phyloP scores from a whole-genome alignment of 495 filamentous ascomycete genomes.

The Neurospora sp. region DNA sequence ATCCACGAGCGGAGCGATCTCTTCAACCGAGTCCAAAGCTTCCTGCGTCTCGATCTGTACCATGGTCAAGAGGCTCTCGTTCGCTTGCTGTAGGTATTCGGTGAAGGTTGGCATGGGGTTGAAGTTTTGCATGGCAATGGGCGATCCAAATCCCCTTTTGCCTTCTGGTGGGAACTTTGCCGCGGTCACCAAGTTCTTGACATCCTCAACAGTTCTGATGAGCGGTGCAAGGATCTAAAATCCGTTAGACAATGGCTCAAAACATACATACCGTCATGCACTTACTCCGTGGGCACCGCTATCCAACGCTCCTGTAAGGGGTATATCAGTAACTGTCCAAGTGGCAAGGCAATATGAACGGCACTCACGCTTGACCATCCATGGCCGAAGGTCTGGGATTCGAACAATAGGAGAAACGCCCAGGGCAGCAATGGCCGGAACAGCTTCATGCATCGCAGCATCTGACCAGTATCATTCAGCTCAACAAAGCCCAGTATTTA shows the following conservation, averaged over 20 bases:
- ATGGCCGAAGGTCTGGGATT: conserved; percentile 54
- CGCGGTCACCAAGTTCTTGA: conserved; percentile 44
- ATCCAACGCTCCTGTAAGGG: conserved; percentile 49
- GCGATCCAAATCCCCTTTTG: conserved; percentile 55
- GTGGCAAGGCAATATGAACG: not conserved
- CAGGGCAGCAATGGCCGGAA: conserved; percentile 57
- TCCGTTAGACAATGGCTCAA: conserved; percentile 6
- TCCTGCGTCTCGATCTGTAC: conserved; percentile 77
- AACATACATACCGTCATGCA: not conserved
- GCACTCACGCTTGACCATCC: conserved; percentile 60
- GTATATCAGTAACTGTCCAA: conserved; percentile 1
- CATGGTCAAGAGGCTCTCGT: conserved; percentile 58
- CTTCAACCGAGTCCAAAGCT: conserved; percentile 58
- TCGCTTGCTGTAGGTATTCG: conserved; percentile 67
- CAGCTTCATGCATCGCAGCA: conserved; percentile 73
- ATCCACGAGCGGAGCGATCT: conserved; percentile 65
- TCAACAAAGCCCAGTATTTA: not conserved
- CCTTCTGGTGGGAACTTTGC: conserved; percentile 61
- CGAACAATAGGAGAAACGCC: conserved; percentile 60
- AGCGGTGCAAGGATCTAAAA: conserved; percentile 51
- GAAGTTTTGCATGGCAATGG: conserved; percentile 57
- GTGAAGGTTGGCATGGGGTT: conserved; percentile 38
- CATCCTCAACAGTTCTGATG: conserved; percentile 55
- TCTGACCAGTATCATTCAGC: conserved; percentile 33
- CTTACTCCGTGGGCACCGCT: conserved; percentile 55